Evolutionary conservation across 1,284 basidiomycete genomes (phyloP), one percentile per base, ranked within the genome.

Genomic region (Coniophora puteana): DNA sequence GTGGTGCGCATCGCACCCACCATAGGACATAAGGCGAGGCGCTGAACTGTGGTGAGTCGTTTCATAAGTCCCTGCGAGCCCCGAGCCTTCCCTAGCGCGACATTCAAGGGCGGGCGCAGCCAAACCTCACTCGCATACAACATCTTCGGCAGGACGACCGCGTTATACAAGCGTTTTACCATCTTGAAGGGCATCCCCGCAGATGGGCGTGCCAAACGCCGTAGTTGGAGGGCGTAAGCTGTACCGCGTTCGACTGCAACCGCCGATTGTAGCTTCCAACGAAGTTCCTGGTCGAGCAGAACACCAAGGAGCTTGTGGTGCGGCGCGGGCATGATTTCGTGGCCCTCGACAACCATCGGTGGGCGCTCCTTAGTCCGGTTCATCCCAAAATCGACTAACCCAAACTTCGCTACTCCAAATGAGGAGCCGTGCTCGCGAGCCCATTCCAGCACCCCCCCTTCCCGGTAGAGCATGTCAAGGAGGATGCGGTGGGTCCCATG

Each of bases 1-100:
- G 39, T 37, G 46, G 61, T 54, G 3, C 49, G 31, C 38, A 70
- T 47, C 0, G 59, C 66, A 0, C 68, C 69, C 1, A 63, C 63
- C 2, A 66, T 59, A 1, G 47, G 27, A 0, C 62, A 44, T 0
- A 59, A 54, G 2, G 63, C 66, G 12, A 49, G 38, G 2, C 61
- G 30, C 38, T 72, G 68, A 0, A 69, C 48, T 8, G 38, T 36
- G 0, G 43, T 48, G 0, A 70, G 48, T 16, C 22, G 51, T 36
- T 21, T 10, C 2, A 3, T 23, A n/a, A 22, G 18, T 17, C 29
- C 33, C 1, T n/a, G 7, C 11, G 40, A 36, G 4, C 22, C n/a
- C 1, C 17, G 24, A 13, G 22, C 28, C 1, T 1, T 29, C 13
- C n/a, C n/a, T 10, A 4, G 11, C 10, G 16, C 16, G 8, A 23